Base-by-base conservation (phyloP, 257 asterid species). In the Primulina huaijiensis region DNA sequence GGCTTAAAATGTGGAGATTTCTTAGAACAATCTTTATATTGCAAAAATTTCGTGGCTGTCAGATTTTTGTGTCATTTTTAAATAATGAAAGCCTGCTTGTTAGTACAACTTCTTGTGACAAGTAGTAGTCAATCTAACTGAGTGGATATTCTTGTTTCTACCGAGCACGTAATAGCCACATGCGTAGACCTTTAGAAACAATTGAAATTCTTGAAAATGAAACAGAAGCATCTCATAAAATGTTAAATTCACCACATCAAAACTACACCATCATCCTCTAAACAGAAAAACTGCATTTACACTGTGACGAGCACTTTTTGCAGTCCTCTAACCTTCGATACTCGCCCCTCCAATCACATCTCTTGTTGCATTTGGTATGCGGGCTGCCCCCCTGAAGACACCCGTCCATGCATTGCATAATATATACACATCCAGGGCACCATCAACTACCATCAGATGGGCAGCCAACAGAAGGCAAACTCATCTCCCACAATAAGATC, bases 351-450 rank as follows among this genome's bases (percentile, higher is more conserved):
- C 97, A 88, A 40, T 90, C 96, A 46, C 98, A 90, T 77, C 81
- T 90, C 81, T 88, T 86, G 59, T 34, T 58, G 38, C 98, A 92
- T 10, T 67, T 80, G 63, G 83, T 19, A 2, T 84, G 86, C 0
- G 86, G 56, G 2, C 79, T 38, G 33, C 92, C 95, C 6, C 75
- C 81, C 97, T 92, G 88, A 74, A 92, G 74, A 10, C 98, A 92
- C 40, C 58, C 65, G 9, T 88, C 86, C 95, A 84, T 82, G 86
- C 98, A 92, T 12, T 82, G 86, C 92, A 92, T 84, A 35, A 78
- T 81, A 0, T 90, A 76, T 5, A 65, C 85, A 23, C 98, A 92
- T 8, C 82, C 81, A 0, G 96, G 97, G 81, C 98, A 92, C 30
- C 78, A 92, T 6, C 74, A 77, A 6, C 77, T 72, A n/a, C 86